These are phyloP conservation scores for Choiromyces venosus DNA, from an alignment of 495 filamentous ascomycete genomes.

Conservation along the genomic window DNA sequence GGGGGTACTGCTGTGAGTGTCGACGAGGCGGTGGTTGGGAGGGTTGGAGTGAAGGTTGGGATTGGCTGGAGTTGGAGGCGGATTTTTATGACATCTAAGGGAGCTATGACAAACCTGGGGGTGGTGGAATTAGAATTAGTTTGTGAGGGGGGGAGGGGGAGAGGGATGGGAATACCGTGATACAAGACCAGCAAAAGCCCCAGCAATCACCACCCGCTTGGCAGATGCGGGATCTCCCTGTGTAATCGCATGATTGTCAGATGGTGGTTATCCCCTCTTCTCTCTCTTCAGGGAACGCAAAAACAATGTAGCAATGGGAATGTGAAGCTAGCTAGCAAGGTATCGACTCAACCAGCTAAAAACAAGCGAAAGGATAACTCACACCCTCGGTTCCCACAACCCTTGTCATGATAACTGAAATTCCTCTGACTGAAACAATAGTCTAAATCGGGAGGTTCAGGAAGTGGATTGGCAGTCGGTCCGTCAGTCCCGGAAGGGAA, in stretches of 20 bases:
- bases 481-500: not conserved
- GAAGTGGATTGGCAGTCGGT: not conserved
- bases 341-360: not conserved
- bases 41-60: not conserved
- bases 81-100: conserved; percentile 73
- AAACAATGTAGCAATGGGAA: not conserved
- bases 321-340: not conserved
- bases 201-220: conserved; percentile 67
- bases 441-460: not conserved
- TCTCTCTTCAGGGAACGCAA: not conserved
- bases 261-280: not conserved
- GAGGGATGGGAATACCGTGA: conserved; percentile 55
- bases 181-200: conserved; percentile 80
- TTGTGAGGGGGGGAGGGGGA: not conserved
- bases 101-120: conserved; percentile 72
- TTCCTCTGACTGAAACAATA: not conserved
- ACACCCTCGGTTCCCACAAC: not conserved
- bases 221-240: not conserved
- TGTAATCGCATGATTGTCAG: not conserved
- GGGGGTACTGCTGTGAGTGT: conserved; percentile 44
- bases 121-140: conserved; percentile 66
- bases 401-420: not conserved
- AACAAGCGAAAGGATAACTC: not conserved
- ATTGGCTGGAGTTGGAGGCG: conserved; percentile 61
- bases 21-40: conserved; percentile 8